A percentile compares a stretch with the other conserved stretches of the same genome.
These are phyloP conservation scores for Senna siamea DNA, from an alignment of 306 rosid species.

Conservation along the genomic window DNA sequence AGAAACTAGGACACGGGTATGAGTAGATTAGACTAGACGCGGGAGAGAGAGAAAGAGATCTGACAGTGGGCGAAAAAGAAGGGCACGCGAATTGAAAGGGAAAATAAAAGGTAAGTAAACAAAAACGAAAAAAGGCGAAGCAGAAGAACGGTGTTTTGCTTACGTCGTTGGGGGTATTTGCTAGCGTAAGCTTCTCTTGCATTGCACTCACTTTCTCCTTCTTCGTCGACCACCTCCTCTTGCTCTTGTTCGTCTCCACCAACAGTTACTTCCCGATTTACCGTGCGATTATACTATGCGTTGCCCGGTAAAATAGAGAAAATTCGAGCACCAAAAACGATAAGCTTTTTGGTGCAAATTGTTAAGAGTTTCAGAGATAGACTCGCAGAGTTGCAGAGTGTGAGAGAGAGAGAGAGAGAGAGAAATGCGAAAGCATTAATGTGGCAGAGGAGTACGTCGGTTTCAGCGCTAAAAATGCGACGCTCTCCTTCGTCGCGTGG, in stretches of 20 bases:
- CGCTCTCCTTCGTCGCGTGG: slow-evolving; percentile 34
- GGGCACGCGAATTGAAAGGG: slow-evolving; percentile 53
- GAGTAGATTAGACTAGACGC: slow-evolving; percentile 52
- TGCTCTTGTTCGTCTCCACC: background rate
- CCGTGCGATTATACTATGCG: background rate
- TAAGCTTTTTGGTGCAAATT: slow-evolving; percentile 13
- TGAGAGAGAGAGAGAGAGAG: slow-evolving; percentile 12
- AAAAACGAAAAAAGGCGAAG: background rate
- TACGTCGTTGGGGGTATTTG: slow-evolving; percentile 41
- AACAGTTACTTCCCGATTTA: background rate
- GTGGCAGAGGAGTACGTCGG: slow-evolving; percentile 50
- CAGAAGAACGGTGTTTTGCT: background rate
- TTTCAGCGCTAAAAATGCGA: slow-evolving; percentile 64
- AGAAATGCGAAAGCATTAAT: background rate
- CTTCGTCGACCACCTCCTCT: too few species aligned
- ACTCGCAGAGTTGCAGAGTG: background rate
- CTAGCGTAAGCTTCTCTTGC: slow-evolving; percentile 30
- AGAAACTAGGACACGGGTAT: background rate
- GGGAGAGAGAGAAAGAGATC: slow-evolving; percentile 40
- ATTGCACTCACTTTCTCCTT: background rate
- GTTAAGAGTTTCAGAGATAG: background rate
- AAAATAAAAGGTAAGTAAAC: background rate
- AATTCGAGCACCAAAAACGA: background rate
- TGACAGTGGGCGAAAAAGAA: slow-evolving; percentile 43
- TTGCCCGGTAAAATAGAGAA: background rate